Conservation (phyloP, 1,284 basidiomycete genomes). For the Schizophyllum commune region DNA sequence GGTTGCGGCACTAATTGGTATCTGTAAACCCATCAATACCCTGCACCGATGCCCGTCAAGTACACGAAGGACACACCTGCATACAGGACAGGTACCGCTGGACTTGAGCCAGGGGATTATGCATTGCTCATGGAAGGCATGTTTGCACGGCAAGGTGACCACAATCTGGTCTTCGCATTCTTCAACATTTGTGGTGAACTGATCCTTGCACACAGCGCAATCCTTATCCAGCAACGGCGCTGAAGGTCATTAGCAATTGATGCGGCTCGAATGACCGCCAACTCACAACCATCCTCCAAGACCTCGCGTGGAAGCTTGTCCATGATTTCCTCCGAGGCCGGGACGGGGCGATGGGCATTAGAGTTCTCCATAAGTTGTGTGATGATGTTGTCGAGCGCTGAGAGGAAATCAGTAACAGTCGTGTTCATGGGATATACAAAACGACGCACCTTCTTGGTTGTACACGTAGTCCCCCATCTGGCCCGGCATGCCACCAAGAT, state of each 20-base stretch:
- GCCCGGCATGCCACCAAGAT: constrained; percentile 31
- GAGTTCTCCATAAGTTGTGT: constrained; percentile 71
- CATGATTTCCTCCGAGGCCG: constrained; percentile 68
- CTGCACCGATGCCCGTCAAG: too few species aligned
- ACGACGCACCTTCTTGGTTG: constrained; percentile 63
- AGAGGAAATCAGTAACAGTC: constrained; percentile 5
- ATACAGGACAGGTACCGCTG: constrained; percentile 80
- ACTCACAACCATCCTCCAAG: constrained; percentile 54
- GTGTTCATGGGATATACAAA: background rate
- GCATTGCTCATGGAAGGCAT: constrained; percentile 76
- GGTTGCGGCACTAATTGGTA: constrained; percentile 49
- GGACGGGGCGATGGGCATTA: constrained; percentile 57
- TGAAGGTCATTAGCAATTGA: constrained; percentile 18
- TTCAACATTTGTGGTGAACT: constrained; percentile 57
- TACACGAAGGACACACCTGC: constrained; percentile 43
- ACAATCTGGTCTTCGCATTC: constrained; percentile 65
- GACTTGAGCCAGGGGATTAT: constrained; percentile 79
- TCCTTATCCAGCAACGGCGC: constrained; percentile 55
- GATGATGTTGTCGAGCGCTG: constrained; percentile 73
- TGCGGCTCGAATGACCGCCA: background rate
- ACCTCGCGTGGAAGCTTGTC: constrained; percentile 54
- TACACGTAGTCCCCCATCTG: constrained; percentile 78
- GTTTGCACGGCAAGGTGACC: constrained; percentile 70
- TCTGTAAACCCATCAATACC: constrained; percentile 26
- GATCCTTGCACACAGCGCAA: constrained; percentile 76